Conservation (phyloP, 129 eudicot genomes). For the Tagetes erecta region DNA sequence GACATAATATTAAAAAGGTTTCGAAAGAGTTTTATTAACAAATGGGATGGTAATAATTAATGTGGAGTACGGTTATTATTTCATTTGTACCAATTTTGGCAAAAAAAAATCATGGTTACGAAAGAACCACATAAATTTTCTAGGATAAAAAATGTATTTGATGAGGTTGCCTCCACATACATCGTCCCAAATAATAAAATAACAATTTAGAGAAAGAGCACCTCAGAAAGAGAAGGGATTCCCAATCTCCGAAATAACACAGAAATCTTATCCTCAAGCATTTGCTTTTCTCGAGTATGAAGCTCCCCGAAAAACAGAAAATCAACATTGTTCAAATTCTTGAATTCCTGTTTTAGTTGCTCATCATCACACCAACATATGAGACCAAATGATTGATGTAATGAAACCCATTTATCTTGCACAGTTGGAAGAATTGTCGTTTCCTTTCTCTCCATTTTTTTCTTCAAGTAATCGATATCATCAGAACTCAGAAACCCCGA, state of each 20-base stretch:
- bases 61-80: background rate
- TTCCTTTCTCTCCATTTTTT: conserved; percentile 49
- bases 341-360: conserved; percentile 57
- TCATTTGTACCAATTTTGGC: background rate
- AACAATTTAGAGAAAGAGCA: conserved; percentile 26
- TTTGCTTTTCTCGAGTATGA: conserved; percentile 46
- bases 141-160: background rate
- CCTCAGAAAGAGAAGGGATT: conserved; percentile 72
- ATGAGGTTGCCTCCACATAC: background rate
- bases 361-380: conserved; percentile 80
- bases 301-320: conserved; percentile 60
- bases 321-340: conserved; percentile 54
- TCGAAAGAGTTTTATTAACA: background rate
- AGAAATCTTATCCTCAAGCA: conserved; percentile 47
- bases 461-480: conserved; percentile 60
- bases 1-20: background rate
- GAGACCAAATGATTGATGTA: conserved; percentile 65
- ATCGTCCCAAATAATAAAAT: background rate
- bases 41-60: background rate
- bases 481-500: conserved; percentile 55
- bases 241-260: conserved; percentile 49
- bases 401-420: conserved; percentile 82
- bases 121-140: background rate
- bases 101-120: background rate
- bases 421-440: conserved; percentile 62